phyloP scores from a whole-genome alignment of 2,329 filamentous ascomycete genomes.

The Verticillium klebahnii region DNA sequence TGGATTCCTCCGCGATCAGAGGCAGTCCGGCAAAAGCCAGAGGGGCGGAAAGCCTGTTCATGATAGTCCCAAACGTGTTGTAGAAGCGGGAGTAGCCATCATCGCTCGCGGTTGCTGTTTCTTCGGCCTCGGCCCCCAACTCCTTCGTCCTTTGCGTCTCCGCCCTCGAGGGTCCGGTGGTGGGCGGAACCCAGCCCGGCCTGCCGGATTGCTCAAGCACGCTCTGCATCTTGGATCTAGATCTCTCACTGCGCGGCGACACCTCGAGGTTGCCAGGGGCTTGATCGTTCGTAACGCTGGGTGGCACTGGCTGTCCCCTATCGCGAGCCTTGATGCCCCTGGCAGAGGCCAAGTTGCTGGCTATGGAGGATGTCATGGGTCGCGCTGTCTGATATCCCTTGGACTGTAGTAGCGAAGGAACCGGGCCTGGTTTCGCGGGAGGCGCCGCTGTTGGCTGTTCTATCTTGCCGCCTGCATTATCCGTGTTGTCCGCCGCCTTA shows the following conservation, averaged over 20 bases:
- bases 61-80: constrained; percentile 81
- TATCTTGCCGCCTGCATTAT: constrained; percentile 6
- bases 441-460: constrained; percentile 15
- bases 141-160: constrained; percentile 18
- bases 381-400: constrained; percentile 51
- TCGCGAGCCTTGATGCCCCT: constrained; percentile 68
- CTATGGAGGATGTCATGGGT: constrained; percentile 76
- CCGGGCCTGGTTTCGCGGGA: constrained; percentile 17
- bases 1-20: constrained; percentile 52
- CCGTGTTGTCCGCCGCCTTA: constrained; percentile 2
- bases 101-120: constrained; percentile 40
- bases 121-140: constrained; percentile 20
- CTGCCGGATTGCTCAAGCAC: constrained; percentile 51
- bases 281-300: constrained; percentile 70
- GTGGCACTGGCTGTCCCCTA: constrained; percentile 63
- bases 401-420: constrained; percentile 31
- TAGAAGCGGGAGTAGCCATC: constrained; percentile 91
- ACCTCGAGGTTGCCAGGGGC: constrained; percentile 65
- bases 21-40: constrained; percentile 91
- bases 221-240: constrained; percentile 49
- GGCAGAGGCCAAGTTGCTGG: constrained; percentile 81
- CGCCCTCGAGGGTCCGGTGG: constrained; percentile 14
- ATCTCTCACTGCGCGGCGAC: constrained; percentile 44
- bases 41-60: constrained; percentile 84
- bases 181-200: constrained; percentile 49